phyloP scores from a whole-genome alignment of 305 asterid genomes.

The Solanum chacoense region DNA sequence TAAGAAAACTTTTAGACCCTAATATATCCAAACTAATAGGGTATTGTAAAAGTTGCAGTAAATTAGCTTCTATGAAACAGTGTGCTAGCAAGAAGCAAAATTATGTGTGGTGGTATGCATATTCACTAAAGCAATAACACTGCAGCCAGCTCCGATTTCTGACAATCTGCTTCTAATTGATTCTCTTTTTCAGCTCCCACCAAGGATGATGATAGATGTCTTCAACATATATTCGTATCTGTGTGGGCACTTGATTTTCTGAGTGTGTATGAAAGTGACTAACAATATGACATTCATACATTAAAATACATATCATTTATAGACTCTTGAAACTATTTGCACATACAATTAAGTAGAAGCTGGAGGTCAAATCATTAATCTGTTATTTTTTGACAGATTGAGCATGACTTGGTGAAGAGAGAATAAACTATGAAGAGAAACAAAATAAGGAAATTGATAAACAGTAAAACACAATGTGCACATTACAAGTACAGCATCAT shows the following conservation, averaged over 20 bases:
- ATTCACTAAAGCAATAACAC: background rate
- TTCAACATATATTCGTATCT: background rate
- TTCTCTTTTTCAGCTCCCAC: background rate
- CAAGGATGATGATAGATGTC: background rate
- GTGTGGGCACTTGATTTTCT: background rate
- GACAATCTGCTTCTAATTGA: background rate
- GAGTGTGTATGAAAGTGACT: background rate
- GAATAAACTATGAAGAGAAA: background rate
- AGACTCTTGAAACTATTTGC: background rate
- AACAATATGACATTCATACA: background rate
- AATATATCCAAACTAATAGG: background rate
- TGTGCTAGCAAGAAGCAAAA: background rate
- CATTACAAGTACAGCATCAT: conserved; percentile 5
- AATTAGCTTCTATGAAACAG: background rate
- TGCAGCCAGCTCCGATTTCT: background rate
- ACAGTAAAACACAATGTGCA: background rate
- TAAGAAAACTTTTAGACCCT: background rate
- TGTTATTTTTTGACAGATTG: background rate
- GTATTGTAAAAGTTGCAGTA: background rate
- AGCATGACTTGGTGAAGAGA: background rate
- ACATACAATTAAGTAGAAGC: background rate
- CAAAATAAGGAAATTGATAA: background rate
- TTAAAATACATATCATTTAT: background rate
- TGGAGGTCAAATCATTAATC: background rate
- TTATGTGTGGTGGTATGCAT: background rate